Conservation (phyloP, 768 basidiomycete genomes). For the Phaeotremella fagi region DNA sequence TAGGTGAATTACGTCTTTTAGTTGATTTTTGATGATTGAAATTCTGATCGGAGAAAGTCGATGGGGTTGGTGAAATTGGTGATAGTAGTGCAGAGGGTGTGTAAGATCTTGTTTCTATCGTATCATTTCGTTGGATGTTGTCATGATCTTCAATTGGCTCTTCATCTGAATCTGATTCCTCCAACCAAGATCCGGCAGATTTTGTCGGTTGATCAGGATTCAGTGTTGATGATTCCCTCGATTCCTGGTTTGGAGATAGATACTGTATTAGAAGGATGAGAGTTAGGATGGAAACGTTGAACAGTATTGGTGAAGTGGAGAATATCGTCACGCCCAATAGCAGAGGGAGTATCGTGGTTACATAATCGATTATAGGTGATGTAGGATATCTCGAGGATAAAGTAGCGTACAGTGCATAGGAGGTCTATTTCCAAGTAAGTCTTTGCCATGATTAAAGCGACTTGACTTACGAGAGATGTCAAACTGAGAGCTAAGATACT, state of each 20-base stretch:
- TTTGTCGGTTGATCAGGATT: not conserved
- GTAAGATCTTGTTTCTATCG: slow-evolving; percentile 5
- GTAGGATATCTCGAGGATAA: not conserved
- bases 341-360: slow-evolving; percentile 68
- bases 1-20: slow-evolving; percentile 23
- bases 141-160: slow-evolving; percentile 17
- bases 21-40: slow-evolving; percentile 2
- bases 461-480: slow-evolving; percentile 59
- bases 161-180: slow-evolving; percentile 43
- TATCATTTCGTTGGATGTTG: slow-evolving; percentile 11
- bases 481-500: slow-evolving; percentile 67
- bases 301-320: slow-evolving; percentile 56
- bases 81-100: not conserved
- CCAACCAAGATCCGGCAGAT: slow-evolving; percentile 38
- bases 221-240: no score
- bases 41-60: slow-evolving; percentile 3
- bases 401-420: slow-evolving; percentile 62
- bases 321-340: slow-evolving; percentile 74
- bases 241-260: no score
- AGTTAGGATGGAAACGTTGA: slow-evolving; percentile 51
- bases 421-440: no score
- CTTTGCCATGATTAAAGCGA: no score
- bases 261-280: no score
- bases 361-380: slow-evolving; percentile 54
- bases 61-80: slow-evolving; percentile 1